Evolutionary conservation across 345 rosid genomes (phyloP), one percentile per base, ranked within the genome.

Genomic region (Eucalyptus sideroxylon): DNA sequence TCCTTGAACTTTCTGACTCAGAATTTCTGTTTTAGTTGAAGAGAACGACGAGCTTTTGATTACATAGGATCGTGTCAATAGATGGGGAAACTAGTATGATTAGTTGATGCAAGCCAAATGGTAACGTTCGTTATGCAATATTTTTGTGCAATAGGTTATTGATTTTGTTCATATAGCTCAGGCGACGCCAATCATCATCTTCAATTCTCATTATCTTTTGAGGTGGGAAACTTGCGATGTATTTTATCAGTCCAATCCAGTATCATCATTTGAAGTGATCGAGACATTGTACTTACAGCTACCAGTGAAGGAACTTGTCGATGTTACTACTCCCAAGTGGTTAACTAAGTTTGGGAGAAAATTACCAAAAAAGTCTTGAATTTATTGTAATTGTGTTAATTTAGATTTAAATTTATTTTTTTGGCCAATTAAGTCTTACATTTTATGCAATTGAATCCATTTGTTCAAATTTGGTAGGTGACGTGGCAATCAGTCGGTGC

Each of bases 1-100:
- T 93, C 88, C 95, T 96, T n/a, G 94, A 97, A 94, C 95, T 95
- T 23, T 90, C 96, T 44, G 96, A 95, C 90, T 55, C 95, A 34
- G 99, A 96, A 87, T 97, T 98, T 91, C 86, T 90, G 42, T 88
- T 90, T 55, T 90, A 90, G 91, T 40, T 47, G 31, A 86, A 27
- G 45, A 53, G 60, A 51, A 60, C 88, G 55, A 86, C 37, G 60
- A 53, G 65, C 87, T 86, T 50, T 86, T 51, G 44, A 50, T 50
- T 51, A 51, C 62, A 50, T 86, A 86, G 87, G 87, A 56, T 86
- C 56, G 23, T 86, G 44, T 86, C 45, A 10, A 86, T 86, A 51
- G 65, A 8, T 50, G 87, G 83, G 83, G 45, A 77, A 40, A 21
- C 83, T 77, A 37, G 83, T 77, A 21, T 77, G 24, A 37, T 77